These are phyloP conservation scores for Polytolypa hystricis DNA, from an alignment of 2,329 filamentous ascomycete species.

Conservation along the genomic window DNA sequence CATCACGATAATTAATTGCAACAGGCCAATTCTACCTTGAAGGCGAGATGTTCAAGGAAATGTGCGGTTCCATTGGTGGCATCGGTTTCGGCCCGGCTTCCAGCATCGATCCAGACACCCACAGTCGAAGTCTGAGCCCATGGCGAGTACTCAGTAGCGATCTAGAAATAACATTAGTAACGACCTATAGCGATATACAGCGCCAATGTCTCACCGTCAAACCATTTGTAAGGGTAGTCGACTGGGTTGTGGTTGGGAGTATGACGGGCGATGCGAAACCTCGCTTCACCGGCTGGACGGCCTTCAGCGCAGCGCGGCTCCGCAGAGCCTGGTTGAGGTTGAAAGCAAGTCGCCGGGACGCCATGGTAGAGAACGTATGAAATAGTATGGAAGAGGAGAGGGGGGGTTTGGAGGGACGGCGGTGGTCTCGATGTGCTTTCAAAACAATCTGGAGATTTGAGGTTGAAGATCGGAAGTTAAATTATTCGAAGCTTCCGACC, in stretches of 20 bases:
- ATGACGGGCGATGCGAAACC: slow-evolving; percentile 78
- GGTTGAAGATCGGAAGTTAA: slow-evolving; percentile 36
- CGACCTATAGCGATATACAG: slow-evolving; percentile 14
- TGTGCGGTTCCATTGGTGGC: slow-evolving; percentile 98
- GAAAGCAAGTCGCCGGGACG: slow-evolving; percentile 92
- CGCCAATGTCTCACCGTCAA: slow-evolving; percentile 58
- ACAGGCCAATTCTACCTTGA: slow-evolving; percentile 60
- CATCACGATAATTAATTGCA: not conserved
- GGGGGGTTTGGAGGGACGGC: too few species aligned
- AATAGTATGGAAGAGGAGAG: slow-evolving; percentile 40
- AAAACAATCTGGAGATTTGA: slow-evolving; percentile 22
- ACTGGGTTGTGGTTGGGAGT: slow-evolving; percentile 71
- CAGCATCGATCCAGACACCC: slow-evolving; percentile 98
- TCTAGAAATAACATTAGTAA: slow-evolving; percentile 45
- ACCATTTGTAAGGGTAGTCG: slow-evolving; percentile 92
- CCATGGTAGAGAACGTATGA: slow-evolving; percentile 52
- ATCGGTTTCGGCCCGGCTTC: slow-evolving; percentile 93
- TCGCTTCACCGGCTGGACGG: slow-evolving; percentile 66
- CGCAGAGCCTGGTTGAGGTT: slow-evolving; percentile 86
- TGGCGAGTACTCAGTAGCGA: slow-evolving; percentile 94
- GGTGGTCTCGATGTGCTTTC: slow-evolving; percentile 16
- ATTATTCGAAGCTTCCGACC: slow-evolving; percentile 32
- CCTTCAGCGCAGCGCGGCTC: slow-evolving; percentile 72
- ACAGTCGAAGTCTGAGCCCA: slow-evolving; percentile 98
- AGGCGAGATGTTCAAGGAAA: slow-evolving; percentile 98